Evolutionary conservation across 768 basidiomycete genomes (phyloP).

Genomic region (Trichaptum fuscoviolaceum): DNA sequence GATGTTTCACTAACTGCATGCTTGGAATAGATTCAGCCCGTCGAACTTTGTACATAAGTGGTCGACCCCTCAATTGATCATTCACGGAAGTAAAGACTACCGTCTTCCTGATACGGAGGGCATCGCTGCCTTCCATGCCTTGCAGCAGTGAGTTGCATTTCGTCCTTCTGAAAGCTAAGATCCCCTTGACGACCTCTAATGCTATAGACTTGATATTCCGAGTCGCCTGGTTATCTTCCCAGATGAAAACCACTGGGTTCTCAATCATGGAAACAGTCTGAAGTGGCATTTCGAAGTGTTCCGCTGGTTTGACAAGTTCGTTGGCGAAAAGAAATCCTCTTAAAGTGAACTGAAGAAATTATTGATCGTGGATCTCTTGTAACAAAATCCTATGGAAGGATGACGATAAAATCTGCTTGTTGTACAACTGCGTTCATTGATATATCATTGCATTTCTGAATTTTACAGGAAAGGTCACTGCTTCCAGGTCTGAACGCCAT

Average conservation of each 20-base stretch:
- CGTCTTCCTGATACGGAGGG: conserved; percentile 83
- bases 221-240: conserved; percentile 82
- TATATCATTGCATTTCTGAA: neutral
- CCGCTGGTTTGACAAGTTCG: conserved; percentile 76
- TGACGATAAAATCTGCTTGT: neutral
- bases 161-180: conserved; percentile 12
- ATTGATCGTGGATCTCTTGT: neutral
- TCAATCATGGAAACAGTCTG: conserved; percentile 76
- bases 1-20: neutral
- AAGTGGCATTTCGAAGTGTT: conserved; percentile 97
- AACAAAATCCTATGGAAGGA: neutral
- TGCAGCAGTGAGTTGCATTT: conserved; percentile 61
- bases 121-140: conserved; percentile 77
- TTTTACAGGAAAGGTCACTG: neutral
- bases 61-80: conserved; percentile 78
- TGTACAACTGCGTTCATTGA: neutral
- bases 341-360: neutral
- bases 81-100: conserved; percentile 88
- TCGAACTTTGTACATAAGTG: conserved; percentile 77
- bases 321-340: conserved; percentile 29
- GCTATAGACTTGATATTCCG: conserved; percentile 56
- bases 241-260: conserved; percentile 90
- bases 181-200: conserved; percentile 3
- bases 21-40: conserved; percentile 58
- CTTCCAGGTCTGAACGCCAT: neutral